Evolutionary conservation across 371 early-diverging fungal species (phyloP).

Genomic region (Mortierella sp.): DNA sequence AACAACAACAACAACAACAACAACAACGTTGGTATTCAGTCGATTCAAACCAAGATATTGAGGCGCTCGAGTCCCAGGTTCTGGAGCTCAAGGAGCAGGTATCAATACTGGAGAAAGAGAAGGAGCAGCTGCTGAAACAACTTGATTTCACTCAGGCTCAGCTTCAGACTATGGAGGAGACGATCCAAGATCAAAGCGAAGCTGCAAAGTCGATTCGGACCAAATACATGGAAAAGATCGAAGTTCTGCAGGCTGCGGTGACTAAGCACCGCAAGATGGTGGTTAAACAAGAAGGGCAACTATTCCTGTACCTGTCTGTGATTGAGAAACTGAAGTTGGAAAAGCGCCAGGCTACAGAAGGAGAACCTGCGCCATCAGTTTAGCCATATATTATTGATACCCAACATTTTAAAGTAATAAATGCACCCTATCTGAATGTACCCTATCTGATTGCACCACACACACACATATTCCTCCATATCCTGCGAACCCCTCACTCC

Average conservation of each 20-base stretch:
- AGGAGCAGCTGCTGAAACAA: slow-evolving; percentile 11
- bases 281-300: slow-evolving; percentile 31
- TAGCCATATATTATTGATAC: too few species aligned
- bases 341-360: not conserved
- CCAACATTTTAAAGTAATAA: too few species aligned
- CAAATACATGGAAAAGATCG: slow-evolving; percentile 22
- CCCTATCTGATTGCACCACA: too few species aligned
- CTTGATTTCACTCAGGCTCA: slow-evolving; percentile 10
- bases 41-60: not conserved
- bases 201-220: slow-evolving; percentile 25
- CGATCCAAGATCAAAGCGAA: slow-evolving; percentile 30
- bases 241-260: slow-evolving; percentile 9
- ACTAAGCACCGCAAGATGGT: slow-evolving; percentile 22
- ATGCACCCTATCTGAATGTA: too few species aligned
- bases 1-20: too few species aligned
- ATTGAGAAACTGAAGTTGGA: slow-evolving; percentile 34
- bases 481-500: too few species aligned
- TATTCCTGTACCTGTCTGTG: slow-evolving; percentile 43
- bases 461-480: too few species aligned
- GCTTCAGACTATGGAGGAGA: slow-evolving; percentile 26
- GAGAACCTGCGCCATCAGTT: not conserved
- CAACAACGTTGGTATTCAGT: not conserved
- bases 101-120: slow-evolving; percentile 19
- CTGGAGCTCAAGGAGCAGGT: slow-evolving; percentile 14
- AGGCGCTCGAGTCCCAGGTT: slow-evolving; percentile 10